A percentile compares a stretch with the other conserved stretches of the same genome.
Evolutionary conservation across 1,284 basidiomycete species (phyloP).

Genomic region (Ustanciosporium gigantosporum): DNA sequence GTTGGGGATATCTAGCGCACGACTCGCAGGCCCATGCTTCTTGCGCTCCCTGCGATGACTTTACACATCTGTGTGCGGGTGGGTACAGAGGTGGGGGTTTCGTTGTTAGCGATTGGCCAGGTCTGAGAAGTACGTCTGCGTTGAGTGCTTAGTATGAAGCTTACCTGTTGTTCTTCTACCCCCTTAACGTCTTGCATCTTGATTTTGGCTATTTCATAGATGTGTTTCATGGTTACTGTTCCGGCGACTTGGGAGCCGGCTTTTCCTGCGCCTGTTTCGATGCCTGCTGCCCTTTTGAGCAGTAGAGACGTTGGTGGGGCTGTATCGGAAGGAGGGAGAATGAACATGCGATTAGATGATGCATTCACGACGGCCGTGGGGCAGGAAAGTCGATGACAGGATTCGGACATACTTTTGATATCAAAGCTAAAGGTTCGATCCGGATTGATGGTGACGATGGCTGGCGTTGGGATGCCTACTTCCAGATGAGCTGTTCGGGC

Average conservation of each 20-base stretch:
- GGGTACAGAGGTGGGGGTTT: too few relatives aligned
- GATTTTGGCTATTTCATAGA: slow-evolving; percentile 98
- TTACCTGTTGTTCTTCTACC: slow-evolving; percentile 51
- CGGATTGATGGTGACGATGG: slow-evolving; percentile 86
- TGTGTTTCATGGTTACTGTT: slow-evolving; percentile 89
- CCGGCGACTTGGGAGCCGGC: slow-evolving; percentile 76
- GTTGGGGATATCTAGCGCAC: slow-evolving; percentile 18
- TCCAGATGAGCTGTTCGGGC: slow-evolving; percentile 82
- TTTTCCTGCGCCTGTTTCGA: slow-evolving; percentile 75
- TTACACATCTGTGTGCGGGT: slow-evolving; percentile 49
- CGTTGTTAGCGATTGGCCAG: too few relatives aligned
- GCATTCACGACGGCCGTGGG: too few relatives aligned
- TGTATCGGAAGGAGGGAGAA: too few relatives aligned
- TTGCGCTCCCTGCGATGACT: slow-evolving; percentile 44
- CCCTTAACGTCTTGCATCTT: slow-evolving; percentile 74
- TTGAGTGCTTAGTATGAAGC: too few relatives aligned
- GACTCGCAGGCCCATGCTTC: slow-evolving; percentile 49
- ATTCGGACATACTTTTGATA: slow-evolving; percentile 47
- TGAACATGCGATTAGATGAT: too few relatives aligned
- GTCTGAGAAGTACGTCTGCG: too few relatives aligned
- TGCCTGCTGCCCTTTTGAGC: slow-evolving; percentile 85
- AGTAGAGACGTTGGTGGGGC: slow-evolving; percentile 87
- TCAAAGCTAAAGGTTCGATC: slow-evolving; percentile 91
- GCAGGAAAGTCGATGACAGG: too few relatives aligned
- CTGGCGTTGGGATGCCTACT: slow-evolving; percentile 84